phyloP scores from a whole-genome alignment of 2,329 filamentous ascomycete genomes.

The Coniochaeta sp. region DNA sequence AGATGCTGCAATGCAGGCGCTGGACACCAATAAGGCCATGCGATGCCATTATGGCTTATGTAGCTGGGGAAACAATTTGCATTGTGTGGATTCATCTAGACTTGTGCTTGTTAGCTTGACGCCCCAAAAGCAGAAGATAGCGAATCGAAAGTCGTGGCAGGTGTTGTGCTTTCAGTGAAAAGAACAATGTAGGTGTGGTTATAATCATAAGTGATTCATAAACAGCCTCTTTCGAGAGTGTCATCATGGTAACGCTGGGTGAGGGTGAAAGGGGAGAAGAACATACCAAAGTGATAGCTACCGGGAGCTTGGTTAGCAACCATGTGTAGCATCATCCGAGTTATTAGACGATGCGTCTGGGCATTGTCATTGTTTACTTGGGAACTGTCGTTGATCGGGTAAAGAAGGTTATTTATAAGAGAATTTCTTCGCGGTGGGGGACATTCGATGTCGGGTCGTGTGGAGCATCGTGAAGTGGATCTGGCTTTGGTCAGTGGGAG shows the following conservation, averaged over 20 bases:
- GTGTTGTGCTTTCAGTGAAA: constrained; percentile 10
- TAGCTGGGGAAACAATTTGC: too few species aligned
- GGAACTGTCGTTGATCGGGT: neutral
- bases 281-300: neutral
- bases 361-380: neutral
- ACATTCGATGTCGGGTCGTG: neutral
- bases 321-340: too few species aligned
- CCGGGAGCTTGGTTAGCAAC: neutral
- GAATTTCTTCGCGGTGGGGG: neutral
- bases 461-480: neutral
- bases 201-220: constrained; percentile 16
- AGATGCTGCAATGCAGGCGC: too few species aligned
- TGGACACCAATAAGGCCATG: too few species aligned
- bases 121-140: neutral
- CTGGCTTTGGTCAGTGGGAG: neutral
- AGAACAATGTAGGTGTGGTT: constrained; percentile 19
- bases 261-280: neutral
- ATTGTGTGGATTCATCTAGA: too few species aligned
- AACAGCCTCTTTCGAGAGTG: constrained; percentile 18
- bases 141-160: too few species aligned
- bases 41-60: too few species aligned
- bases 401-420: neutral
- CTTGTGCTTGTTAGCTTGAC: neutral
- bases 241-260: constrained; percentile 10
- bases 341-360: too few species aligned